Evolutionary conservation across 2,329 filamentous ascomycete species (phyloP), one percentile per base, ranked within the genome.

Genomic region (Decorospora gaudefroyi): DNA sequence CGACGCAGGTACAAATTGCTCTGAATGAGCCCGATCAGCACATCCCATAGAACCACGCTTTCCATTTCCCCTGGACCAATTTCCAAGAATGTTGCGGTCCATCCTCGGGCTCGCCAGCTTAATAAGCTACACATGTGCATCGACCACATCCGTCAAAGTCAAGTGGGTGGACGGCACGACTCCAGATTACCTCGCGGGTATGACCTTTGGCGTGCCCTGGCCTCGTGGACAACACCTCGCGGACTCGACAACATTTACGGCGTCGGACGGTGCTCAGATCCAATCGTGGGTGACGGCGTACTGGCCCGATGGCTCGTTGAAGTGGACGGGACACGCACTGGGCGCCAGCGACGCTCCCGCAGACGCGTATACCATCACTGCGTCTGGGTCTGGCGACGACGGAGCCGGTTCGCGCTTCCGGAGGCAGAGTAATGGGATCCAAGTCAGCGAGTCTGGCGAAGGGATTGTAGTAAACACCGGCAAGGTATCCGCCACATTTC

Each of bases 241-340:
- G 10, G 66, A 70, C 26, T 51, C 53, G 33, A 74, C 72, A 12
- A 64, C 49, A 19, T 73, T 61, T 50, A 61, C 43, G 22, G 49
- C 53, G 35, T 69, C 58, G 1, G 62, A 64, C 2, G 64, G 58
- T 15, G 51, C 38, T 6, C 46, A 61, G 10, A 60, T 80, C 5
- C 75, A 83, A 47, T 79, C 80, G 0, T 83, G 81, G 80, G 68
- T 75, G 3, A 83, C 77, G 1, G 79, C 76, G 0, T 81, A 79
- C 59, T 84, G 81, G 81, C 73, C 76, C 1, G 81, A 84, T 63
- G 78, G 77, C 17, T 82, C 81, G 0, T 71, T 83, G 39, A 84
- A 83, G 57, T 84, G 81, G 81, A 81, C 78, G 2, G 80, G 74
- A 0, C 81, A 84, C 55, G 79, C 81, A 0, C 68, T 84, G 29